Base-by-base conservation (phyloP, 306 rosid genomes). In the Cicer bijugum region DNA sequence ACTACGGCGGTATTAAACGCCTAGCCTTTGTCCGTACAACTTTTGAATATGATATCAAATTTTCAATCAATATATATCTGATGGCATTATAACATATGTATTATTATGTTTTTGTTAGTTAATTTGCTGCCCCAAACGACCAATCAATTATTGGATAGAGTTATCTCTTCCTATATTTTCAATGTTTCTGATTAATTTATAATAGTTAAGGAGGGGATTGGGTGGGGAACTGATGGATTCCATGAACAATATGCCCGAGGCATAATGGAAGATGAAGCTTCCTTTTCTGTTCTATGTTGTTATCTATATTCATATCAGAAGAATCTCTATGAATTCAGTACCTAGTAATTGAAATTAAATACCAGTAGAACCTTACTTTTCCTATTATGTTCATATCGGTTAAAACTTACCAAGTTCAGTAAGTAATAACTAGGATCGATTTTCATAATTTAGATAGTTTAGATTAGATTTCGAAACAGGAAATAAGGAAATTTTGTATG, bases 181-280 rank as follows among this genome's bases (percentile, higher is more conserved):
- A 12, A 5, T 7, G 35, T 7, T 61, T 61, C 14, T 61, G 46
- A 38, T 61, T 5, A 14, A 38, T 12, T 11, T 58, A 58, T 33
- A 8, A 38, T 38, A 61, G 38, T 38, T 37, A n/a, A 23, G 19
- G 67, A 61, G 6, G 67, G 19, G 46, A 7, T 11, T 61, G 12
- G 67, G 67, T 37, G 67, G 67, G 46, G 68, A 7, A 12, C n/a
- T 35, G 20, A 2, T 33, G 14, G 6, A 12, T 63, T 8, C 50
- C 50, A 39, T 40, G 28, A 63, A 16, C 50, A 63, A 40, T 44
- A 15, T 39, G 67, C 45, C 5, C 1, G 69, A 15, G 69, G 69
- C 50, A 28, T 39, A 52, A 68, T 33, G 14, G 58, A 68, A 12
- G 60, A 48, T 47, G 73, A 56, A 50, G 59, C 74, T 48, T 69